These are phyloP conservation scores for Papiliotrema terrestris DNA, from an alignment of 1,284 basidiomycete species.

Conservation along the genomic window DNA sequence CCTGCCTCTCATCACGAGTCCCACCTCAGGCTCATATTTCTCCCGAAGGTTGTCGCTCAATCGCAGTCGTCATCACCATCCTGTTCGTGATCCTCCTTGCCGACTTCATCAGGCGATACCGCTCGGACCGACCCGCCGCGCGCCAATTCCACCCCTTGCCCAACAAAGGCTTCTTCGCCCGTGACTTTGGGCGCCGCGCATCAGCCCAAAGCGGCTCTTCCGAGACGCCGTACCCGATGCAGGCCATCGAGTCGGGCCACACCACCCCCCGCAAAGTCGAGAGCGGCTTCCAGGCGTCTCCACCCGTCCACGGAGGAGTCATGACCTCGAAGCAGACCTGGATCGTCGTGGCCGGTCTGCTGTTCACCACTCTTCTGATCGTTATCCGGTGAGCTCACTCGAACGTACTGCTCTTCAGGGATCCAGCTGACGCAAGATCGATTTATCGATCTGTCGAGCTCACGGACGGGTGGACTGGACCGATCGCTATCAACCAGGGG, in stretches of 20 bases:
- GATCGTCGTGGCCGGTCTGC: constrained; percentile 13
- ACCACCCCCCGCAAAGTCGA: too few species aligned
- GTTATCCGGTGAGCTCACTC: constrained; percentile 35
- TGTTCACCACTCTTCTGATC: constrained; percentile 32
- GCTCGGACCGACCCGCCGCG: not conserved
- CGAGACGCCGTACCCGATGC: too few species aligned
- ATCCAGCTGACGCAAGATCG: constrained; percentile 16
- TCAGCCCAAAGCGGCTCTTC: too few species aligned
- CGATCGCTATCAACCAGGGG: constrained; percentile 33
- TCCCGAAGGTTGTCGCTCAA: not conserved
- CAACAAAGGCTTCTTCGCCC: not conserved
- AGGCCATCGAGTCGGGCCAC: too few species aligned
- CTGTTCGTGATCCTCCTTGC: constrained; percentile 23
- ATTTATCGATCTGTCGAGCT: constrained; percentile 44
- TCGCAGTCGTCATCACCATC: constrained; percentile 27
- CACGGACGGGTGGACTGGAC: constrained; percentile 35
- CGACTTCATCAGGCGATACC: constrained; percentile 2
- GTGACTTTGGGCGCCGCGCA: not conserved
- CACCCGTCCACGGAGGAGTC: too few species aligned
- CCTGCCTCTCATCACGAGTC: too few species aligned
- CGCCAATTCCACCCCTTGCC: not conserved
- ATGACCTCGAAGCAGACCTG: not conserved
- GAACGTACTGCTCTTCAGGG: too few species aligned
- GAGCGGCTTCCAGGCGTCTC: too few species aligned
- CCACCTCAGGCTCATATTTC: too few species aligned